These are phyloP conservation scores for Sarocladiaceae sp. DNA, from an alignment of 2,329 filamentous ascomycete species.

Conservation along the genomic window DNA sequence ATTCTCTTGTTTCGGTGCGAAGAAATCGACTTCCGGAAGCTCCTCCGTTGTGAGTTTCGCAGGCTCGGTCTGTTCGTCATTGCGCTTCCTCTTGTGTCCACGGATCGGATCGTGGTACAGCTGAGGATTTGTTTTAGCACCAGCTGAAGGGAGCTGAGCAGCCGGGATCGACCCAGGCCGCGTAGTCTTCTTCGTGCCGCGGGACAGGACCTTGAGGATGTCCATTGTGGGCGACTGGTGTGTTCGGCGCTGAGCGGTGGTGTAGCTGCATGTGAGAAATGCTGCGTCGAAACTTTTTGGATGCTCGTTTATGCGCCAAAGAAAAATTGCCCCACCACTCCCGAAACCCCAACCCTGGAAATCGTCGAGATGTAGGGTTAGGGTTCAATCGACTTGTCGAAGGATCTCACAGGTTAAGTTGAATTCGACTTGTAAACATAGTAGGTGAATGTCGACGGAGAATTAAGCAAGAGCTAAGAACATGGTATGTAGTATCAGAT, in stretches of 20 bases:
- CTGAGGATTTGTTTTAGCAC: conserved; percentile 62
- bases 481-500: too few species aligned
- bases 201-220: conserved; percentile 67
- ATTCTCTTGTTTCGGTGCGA: conserved; percentile 42
- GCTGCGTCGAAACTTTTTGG: background rate
- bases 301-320: background rate
- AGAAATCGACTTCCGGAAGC: conserved; percentile 54
- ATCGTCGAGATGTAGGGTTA: background rate
- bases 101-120: conserved; percentile 58
- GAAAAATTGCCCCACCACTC: background rate
- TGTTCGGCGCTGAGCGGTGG: too few species aligned
- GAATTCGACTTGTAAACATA: too few species aligned
- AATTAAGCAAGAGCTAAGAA: too few species aligned
- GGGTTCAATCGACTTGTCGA: too few species aligned
- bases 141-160: conserved; percentile 58
- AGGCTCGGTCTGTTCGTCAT: conserved; percentile 30
- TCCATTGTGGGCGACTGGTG: conserved; percentile 49
- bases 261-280: too few species aligned
- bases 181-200: conserved; percentile 58
- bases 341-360: background rate
- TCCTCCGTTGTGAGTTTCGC: conserved; percentile 21
- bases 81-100: conserved; percentile 54
- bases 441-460: too few species aligned
- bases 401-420: too few species aligned
- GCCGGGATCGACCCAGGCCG: conserved; percentile 28